These are phyloP conservation scores for Ophiostoma ips DNA, from an alignment of 2,329 filamentous ascomycete species.

Conservation along the genomic window DNA sequence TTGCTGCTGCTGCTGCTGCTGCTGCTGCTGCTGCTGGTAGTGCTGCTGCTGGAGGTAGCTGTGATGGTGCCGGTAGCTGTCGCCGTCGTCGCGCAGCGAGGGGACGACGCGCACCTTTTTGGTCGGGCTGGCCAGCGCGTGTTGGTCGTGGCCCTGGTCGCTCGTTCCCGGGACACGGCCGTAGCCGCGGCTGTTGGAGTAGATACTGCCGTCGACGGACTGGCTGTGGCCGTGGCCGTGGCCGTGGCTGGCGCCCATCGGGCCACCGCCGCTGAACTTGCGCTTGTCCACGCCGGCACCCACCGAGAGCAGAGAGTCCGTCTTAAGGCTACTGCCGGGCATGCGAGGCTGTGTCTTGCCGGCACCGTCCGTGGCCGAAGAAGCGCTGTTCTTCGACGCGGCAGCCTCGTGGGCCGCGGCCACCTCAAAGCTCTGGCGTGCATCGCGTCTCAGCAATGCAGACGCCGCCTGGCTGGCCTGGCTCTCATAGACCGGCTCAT, in stretches of 20 bases:
- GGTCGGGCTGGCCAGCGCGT: slow-evolving; percentile 29
- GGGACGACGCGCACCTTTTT: slow-evolving; percentile 37
- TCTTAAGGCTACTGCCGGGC: slow-evolving; percentile 30
- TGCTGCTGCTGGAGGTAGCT: slow-evolving; percentile 5
- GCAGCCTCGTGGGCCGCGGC: slow-evolving; percentile 17
- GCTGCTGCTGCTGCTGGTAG: slow-evolving; percentile 1
- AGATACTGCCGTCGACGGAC: neutral
- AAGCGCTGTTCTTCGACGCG: neutral
- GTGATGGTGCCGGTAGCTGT: slow-evolving; percentile 11
- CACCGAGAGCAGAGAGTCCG: slow-evolving; percentile 16
- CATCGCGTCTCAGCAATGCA: slow-evolving; percentile 53
- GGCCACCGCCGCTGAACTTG: slow-evolving; percentile 28
- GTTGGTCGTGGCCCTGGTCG: slow-evolving; percentile 19
- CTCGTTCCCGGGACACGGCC: neutral
- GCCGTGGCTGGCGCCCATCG: slow-evolving; percentile 12
- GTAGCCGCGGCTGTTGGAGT: neutral
- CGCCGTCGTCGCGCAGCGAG: slow-evolving; percentile 23
- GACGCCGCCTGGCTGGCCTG: slow-evolving; percentile 67
- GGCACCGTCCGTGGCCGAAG: slow-evolving; percentile 31
- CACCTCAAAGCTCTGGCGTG: slow-evolving; percentile 38
- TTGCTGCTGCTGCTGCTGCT: neutral
- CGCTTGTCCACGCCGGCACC: slow-evolving; percentile 27
- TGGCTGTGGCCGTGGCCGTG: slow-evolving; percentile 21
- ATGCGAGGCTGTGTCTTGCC: slow-evolving; percentile 38
- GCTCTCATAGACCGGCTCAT: slow-evolving; percentile 49